Conservation (phyloP, 768 basidiomycete genomes). For the Termitomyces titanicus region DNA sequence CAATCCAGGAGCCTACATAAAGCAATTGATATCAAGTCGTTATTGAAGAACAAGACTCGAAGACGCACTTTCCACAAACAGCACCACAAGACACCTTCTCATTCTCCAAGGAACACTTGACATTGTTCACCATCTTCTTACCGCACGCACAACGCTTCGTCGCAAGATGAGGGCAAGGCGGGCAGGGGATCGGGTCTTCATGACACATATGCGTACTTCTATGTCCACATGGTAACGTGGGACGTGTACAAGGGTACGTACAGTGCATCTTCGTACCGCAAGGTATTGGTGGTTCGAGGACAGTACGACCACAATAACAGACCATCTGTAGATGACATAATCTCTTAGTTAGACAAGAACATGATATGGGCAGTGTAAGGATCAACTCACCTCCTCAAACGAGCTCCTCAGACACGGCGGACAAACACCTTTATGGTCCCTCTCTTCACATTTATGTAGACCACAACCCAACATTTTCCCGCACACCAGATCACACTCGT, state of each 20-base stretch:
- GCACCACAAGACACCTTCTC: conserved; percentile 84
- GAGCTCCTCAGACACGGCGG: conserved; percentile 81
- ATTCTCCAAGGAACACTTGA: conserved; percentile 74
- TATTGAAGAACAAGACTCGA: neutral
- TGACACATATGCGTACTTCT: conserved; percentile 80
- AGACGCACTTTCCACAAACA: conserved; percentile 67
- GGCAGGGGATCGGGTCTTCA: conserved; percentile 64
- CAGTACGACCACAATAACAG: conserved; percentile 84
- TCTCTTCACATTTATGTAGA: conserved; percentile 71
- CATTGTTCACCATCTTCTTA: conserved; percentile 74
- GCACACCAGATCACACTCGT: conserved; percentile 83
- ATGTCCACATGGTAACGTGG: conserved; percentile 79
- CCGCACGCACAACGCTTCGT: conserved; percentile 85
- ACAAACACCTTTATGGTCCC: conserved; percentile 83
- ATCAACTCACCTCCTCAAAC: conserved; percentile 77
- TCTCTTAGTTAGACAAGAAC: neutral
- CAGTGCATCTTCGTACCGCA: conserved; percentile 84
- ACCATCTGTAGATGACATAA: conserved; percentile 43
- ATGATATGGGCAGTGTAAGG: neutral
- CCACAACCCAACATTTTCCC: conserved; percentile 72
- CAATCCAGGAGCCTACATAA: conserved; percentile 62
- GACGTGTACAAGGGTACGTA: conserved; percentile 70
- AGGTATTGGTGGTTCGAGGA: conserved; percentile 83
- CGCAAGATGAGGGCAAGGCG: conserved; percentile 83
- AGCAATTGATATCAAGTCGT: neutral